These are phyloP conservation scores for Petunia hybrid DNA, from an alignment of 305 asterid genomes.

Conservation along the genomic window DNA sequence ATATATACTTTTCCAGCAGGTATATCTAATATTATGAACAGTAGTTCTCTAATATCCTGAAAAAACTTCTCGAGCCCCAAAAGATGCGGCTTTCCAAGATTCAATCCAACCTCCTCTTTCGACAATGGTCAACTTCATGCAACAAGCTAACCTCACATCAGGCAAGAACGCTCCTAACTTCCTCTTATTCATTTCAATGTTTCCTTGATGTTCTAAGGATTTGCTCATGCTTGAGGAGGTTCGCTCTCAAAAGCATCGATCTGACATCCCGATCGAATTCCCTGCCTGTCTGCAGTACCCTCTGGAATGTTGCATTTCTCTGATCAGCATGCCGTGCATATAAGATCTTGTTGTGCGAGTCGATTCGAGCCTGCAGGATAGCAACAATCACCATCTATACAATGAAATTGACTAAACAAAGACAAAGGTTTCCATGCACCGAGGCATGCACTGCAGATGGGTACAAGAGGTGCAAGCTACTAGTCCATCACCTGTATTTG, in stretches of 20 bases:
- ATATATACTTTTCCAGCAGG: conserved; percentile 26
- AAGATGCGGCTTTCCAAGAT: neutral
- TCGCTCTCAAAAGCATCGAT: conserved; percentile 90
- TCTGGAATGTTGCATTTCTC: conserved; percentile 93
- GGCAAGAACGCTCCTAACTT: conserved; percentile 6
- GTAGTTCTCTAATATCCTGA: conserved; percentile 24
- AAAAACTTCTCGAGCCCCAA: conserved; percentile 17
- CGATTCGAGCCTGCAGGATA: conserved; percentile 85
- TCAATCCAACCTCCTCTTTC: neutral
- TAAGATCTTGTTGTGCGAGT: conserved; percentile 90
- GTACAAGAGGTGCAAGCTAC: neutral
- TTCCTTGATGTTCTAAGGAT: conserved; percentile 59
- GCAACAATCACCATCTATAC: conserved; percentile 11
- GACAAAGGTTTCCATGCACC: neutral
- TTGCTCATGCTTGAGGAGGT: conserved; percentile 78
- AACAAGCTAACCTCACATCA: conserved; percentile 4
- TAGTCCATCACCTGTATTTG: conserved; percentile 77
- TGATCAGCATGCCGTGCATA: conserved; percentile 96
- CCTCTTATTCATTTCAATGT: conserved; percentile 45
- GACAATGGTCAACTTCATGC: conserved; percentile 25
- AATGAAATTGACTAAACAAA: neutral
- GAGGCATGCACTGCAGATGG: neutral
- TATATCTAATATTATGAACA: conserved; percentile 23
- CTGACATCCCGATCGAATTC: conserved; percentile 83
- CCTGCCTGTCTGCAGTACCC: conserved; percentile 78